Percentiles rank a stretch among this genome's conserved stretches.
Evolutionary conservation across 225 moss, liverwort and hornwort genomes (phyloP).

Genomic region (Polytrichum commune): DNA sequence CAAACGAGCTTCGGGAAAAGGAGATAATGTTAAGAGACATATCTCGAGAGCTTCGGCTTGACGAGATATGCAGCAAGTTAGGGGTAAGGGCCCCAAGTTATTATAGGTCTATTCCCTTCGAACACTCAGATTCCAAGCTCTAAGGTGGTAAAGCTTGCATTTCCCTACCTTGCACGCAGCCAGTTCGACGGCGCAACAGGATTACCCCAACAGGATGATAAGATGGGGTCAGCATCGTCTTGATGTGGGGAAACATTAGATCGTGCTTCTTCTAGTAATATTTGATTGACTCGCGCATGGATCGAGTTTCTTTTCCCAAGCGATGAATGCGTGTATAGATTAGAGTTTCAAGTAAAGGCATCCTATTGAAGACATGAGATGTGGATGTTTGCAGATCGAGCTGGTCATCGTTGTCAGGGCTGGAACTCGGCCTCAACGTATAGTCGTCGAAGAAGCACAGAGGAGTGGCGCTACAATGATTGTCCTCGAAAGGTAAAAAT

Average conservation of each 20-base stretch:
- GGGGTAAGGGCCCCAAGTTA: neutral
- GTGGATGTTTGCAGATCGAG: neutral
- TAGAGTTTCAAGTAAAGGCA: neutral
- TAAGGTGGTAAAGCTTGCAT: neutral
- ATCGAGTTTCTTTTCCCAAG: too few species aligned
- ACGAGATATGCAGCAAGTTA: neutral
- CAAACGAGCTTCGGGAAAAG: neutral
- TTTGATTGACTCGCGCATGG: too few species aligned
- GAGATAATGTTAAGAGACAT: neutral
- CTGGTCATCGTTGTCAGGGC: neutral
- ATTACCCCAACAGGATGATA: too few species aligned
- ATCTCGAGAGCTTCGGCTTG: neutral
- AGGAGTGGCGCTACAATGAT: neutral
- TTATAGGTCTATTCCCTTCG: neutral
- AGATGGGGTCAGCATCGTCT: too few species aligned
- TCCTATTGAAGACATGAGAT: neutral
- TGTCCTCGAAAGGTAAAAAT: neutral
- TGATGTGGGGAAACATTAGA: too few species aligned
- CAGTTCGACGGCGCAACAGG: too few species aligned
- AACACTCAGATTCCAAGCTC: neutral
- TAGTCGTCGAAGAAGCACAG: slow-evolving; percentile 3
- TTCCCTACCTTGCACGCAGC: too few species aligned
- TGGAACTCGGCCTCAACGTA: neutral
- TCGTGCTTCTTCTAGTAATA: neutral
- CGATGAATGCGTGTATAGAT: too few species aligned